A percentile compares a stretch with the other conserved stretches of the same genome.
Evolutionary conservation across 345 rosid genomes (phyloP).

Genomic region (Hibiscus mutabilis): DNA sequence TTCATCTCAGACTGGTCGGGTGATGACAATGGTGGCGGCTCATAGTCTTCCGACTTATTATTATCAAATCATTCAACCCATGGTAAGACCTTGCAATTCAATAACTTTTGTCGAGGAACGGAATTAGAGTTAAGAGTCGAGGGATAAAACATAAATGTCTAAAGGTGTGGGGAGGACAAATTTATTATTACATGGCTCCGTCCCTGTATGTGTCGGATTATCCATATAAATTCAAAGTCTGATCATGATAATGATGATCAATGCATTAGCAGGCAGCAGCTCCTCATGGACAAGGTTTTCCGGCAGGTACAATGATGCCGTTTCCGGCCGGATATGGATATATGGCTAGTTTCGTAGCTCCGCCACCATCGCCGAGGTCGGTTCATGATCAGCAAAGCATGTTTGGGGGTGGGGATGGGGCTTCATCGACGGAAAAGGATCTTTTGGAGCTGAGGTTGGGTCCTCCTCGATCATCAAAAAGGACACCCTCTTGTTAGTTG

Average conservation of each 20-base stretch:
- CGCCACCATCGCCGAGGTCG: not conserved
- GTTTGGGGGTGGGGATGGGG: not conserved
- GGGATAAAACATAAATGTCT: too few relatives aligned
- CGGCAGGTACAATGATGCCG: too few relatives aligned
- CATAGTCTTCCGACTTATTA: not conserved
- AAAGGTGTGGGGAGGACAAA: too few relatives aligned
- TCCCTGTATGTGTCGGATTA: too few relatives aligned
- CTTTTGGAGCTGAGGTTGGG: constrained; percentile 10
- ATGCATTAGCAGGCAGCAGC: too few relatives aligned
- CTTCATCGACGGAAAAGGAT: not conserved
- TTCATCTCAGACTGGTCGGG: not conserved
- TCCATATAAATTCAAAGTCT: too few relatives aligned
- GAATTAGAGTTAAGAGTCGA: too few relatives aligned
- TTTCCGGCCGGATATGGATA: too few relatives aligned
- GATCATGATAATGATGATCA: too few relatives aligned
- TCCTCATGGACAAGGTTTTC: too few relatives aligned
- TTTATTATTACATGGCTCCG: too few relatives aligned
- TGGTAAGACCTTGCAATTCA: not conserved
- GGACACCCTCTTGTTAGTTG: too few relatives aligned
- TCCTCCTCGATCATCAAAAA: not conserved
- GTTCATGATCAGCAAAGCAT: not conserved
- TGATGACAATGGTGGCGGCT: not conserved
- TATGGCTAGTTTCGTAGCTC: not conserved
- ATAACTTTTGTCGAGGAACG: not conserved
- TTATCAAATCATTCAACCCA: not conserved